Percentiles rank a stretch among this genome's conserved stretches.
phyloP scores from a whole-genome alignment of 495 filamentous ascomycete genomes.

The Pyrenula massariospora region DNA sequence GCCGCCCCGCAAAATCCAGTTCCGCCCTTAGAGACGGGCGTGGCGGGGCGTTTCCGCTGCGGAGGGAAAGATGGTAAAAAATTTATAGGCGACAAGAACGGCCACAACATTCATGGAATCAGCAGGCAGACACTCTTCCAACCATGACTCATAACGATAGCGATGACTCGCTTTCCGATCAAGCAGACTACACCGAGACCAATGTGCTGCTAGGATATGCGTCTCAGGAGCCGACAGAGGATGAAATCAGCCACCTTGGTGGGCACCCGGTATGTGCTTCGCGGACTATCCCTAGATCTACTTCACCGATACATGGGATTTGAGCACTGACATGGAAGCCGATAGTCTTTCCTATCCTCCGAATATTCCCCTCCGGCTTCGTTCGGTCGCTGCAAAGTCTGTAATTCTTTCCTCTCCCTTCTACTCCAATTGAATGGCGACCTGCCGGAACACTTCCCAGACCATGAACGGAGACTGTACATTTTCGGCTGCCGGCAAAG shows the following conservation, averaged over 20 bases:
- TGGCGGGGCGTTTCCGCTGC: no score
- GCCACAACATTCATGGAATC: no score
- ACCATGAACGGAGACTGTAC: constrained; percentile 77
- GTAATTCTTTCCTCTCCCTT: constrained; percentile 71
- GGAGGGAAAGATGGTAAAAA: no score
- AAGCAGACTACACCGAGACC: constrained; percentile 65
- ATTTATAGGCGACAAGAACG: no score
- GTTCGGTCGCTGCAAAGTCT: constrained; percentile 79
- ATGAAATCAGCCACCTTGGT: constrained; percentile 81
- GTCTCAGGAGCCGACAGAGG: constrained; percentile 67
- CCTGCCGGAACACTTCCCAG: constrained; percentile 71
- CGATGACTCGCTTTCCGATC: constrained; percentile 55
- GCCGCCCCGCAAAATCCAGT: no score
- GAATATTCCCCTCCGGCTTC: constrained; percentile 59
- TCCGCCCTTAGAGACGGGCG: no score
- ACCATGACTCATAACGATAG: constrained; percentile 85
- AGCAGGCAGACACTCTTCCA: no score
- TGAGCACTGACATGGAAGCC: background rate
- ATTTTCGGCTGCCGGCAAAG: constrained; percentile 70
- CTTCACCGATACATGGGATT: no score
- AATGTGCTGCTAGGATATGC: constrained; percentile 87
- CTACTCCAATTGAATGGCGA: constrained; percentile 88
- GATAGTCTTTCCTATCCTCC: constrained; percentile 8
- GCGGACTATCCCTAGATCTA: constrained; percentile 1
- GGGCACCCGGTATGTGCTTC: constrained; percentile 72